Evolutionary conservation across 768 basidiomycete genomes (phyloP), one percentile per base, ranked within the genome.

Genomic region (Pisolithus tinctorius): DNA sequence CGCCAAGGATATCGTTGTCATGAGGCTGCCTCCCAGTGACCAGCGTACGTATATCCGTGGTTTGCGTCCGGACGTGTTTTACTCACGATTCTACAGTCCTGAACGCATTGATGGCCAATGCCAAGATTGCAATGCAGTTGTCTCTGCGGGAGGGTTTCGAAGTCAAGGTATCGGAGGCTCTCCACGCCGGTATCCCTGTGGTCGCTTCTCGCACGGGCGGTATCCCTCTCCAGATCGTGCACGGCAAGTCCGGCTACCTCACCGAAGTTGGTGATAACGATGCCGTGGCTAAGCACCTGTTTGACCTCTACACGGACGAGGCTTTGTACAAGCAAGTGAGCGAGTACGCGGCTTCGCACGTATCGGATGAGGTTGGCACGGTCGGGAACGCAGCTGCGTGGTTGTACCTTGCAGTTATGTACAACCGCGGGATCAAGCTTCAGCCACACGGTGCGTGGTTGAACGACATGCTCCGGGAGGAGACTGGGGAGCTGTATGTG

Each of bases 141-240:
- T 93, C 90, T 47, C 86, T 88, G 42, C 86, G 93, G 51, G 94
- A 97, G 71, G 94, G 94, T 27, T 97, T 96, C 71, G 94, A 97
- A 64, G 91, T 97, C 70, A 97, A 97, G 69, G 93, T 94, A 46
- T 93, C 91, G 44, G 91, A 95, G 71, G 91, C 89, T n/a, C 76
- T 97, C 48, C 89, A 94, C 68, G 83, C 90, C 29, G 88, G 88
- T 54, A 87, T 88, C 56, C 93, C 93, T 30, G 77, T 94, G 61
- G 79, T 97, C 60, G 89, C 89, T 7, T 84, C 77, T 47, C 76
- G 76, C 51, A 94, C 94, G 4, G 94, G 94, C 52, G 93, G 93
- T 58, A 95, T 97, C 63, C 94, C 94, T 39, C 81, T 96, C 44
- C 94, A 97, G 64, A 80, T 96, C 57, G 81, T 81, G 58, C 72